These are phyloP conservation scores for Phytophthora colocasiae DNA, from an alignment of 352 stramenopile species.

Conservation along the genomic window DNA sequence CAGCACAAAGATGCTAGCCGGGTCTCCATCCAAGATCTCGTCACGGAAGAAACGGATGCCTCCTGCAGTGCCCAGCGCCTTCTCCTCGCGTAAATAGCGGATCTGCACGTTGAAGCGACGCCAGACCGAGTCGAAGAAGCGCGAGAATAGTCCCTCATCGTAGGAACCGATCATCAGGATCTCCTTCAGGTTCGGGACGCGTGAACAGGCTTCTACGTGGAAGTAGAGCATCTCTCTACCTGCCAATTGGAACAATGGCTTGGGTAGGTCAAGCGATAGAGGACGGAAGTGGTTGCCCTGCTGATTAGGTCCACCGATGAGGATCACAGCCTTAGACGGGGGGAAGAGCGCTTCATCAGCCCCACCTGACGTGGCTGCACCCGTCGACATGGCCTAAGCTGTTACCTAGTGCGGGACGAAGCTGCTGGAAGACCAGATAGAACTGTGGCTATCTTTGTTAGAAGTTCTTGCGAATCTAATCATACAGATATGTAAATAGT, in stretches of 20 bases:
- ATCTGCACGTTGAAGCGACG: slow-evolving; percentile 89
- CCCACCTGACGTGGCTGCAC: slow-evolving; percentile 23
- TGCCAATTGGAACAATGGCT: slow-evolving; percentile 88
- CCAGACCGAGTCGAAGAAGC: slow-evolving; percentile 87
- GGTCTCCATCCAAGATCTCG: slow-evolving; percentile 82
- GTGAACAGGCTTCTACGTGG: slow-evolving; percentile 86
- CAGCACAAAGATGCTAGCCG: slow-evolving; percentile 80
- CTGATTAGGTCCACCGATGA: slow-evolving; percentile 88
- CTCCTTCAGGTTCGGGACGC: slow-evolving; percentile 84
- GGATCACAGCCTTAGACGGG: slow-evolving; percentile 86
- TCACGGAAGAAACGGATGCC: slow-evolving; percentile 87
- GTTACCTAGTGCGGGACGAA: neutral
- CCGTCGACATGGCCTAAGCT: slow-evolving; percentile 24
- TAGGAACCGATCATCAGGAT: slow-evolving; percentile 92
- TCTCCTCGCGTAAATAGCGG: slow-evolving; percentile 82
- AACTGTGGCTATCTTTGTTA: slow-evolving; percentile 2
- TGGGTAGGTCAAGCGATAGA: slow-evolving; percentile 86
- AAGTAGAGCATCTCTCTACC: slow-evolving; percentile 91
- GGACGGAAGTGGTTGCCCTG: slow-evolving; percentile 90
- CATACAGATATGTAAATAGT: slow-evolving; percentile 8
- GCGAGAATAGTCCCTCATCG: slow-evolving; percentile 88
- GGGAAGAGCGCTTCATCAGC: slow-evolving; percentile 67
- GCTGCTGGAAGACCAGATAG: slow-evolving; percentile 4
- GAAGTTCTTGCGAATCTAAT: slow-evolving; percentile 15
- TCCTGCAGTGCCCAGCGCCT: slow-evolving; percentile 83